Base-by-base conservation (phyloP, 176 grass and related monocot genomes). In the Tuctoria greenei region DNA sequence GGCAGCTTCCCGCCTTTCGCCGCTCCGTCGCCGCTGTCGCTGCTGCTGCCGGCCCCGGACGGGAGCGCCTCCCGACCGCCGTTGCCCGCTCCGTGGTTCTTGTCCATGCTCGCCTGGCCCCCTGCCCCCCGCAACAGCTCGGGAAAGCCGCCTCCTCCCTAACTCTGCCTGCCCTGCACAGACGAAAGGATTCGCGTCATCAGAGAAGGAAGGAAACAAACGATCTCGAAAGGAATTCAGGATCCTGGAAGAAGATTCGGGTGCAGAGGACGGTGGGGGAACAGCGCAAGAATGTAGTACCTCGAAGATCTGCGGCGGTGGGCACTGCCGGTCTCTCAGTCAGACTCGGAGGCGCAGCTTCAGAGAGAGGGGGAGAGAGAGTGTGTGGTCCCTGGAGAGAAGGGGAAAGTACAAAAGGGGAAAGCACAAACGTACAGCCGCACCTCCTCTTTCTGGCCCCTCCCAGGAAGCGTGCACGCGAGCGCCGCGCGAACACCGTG, bases 231-330 rank as follows among this genome's bases (percentile, higher is more conserved):
- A 26, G 12, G 23, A 10, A 58, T 58, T 58, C 55, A 4, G 10
- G 10, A 58, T 58, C 55, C 55, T 3, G 21, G 12, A 25, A 26
- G 23, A 58, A 58, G 9, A 24, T 56, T 56, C n/a, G n/a, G 23
- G 3, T 26, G 21, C 23, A 26, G 23, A 26, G 55, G 10, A 58
- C 23, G 10, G 55, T 25, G 55, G 21, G 55, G 55, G 23, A 26
- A 10, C 23, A 26, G 55, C 23, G 21, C 21, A 66, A n/a, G 45
- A 76, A 83, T 83, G 72, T 76, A 76, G 72, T 76, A 76, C 81
- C 64, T 83, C 52, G 52, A 64, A 76, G 55, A 58, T 58, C 55
- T 58, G 10, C 10, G 2, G 55, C 21, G 0, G 55, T 58, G 55
- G 54, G 4, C 20, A 10, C 54, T n/a, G 50, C 21, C 50, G 18